phyloP scores from a whole-genome alignment of 1,139 yeast species.

The Saccharomyces hybrid region DNA sequence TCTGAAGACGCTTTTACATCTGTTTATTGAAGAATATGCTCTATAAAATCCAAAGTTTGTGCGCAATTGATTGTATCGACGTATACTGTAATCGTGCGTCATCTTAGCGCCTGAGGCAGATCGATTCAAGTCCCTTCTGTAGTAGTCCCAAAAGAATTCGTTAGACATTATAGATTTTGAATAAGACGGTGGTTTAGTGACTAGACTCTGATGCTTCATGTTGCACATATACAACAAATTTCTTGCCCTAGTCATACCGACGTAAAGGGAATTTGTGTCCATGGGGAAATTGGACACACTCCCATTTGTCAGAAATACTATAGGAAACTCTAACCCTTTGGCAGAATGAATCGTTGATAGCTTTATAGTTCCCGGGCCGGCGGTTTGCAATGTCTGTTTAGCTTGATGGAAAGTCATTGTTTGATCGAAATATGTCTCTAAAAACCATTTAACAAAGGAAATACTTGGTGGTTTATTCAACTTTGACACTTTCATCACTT shows the following conservation, averaged over 20 bases:
- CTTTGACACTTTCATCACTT: constrained; percentile 25
- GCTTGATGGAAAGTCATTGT: constrained; percentile 26
- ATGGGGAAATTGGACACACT: constrained; percentile 24
- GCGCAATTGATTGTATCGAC: neutral
- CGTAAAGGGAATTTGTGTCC: constrained; percentile 43
- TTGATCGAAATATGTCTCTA: constrained; percentile 44
- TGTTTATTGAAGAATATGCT: neutral
- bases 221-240: constrained; percentile 41
- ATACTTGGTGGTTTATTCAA: constrained; percentile 16
- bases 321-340: constrained; percentile 65
- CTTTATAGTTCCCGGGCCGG: constrained; percentile 34
- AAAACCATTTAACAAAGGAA: constrained; percentile 34
- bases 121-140: constrained; percentile 22
- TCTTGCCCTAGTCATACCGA: constrained; percentile 59
- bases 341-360: constrained; percentile 64
- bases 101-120: neutral
- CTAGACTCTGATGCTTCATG: constrained; percentile 15
- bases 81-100: neutral
- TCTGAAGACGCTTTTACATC: neutral
- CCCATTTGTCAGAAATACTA: constrained; percentile 49
- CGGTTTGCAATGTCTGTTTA: constrained; percentile 9
- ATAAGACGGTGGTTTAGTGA: neutral
- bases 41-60: neutral
- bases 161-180: constrained; percentile 8
- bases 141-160: constrained; percentile 26